A percentile compares a stretch with the other conserved stretches of the same genome.
phyloP scores from a whole-genome alignment of 139 green algal genomes.

The Pseudopediastrum boryanum region DNA sequence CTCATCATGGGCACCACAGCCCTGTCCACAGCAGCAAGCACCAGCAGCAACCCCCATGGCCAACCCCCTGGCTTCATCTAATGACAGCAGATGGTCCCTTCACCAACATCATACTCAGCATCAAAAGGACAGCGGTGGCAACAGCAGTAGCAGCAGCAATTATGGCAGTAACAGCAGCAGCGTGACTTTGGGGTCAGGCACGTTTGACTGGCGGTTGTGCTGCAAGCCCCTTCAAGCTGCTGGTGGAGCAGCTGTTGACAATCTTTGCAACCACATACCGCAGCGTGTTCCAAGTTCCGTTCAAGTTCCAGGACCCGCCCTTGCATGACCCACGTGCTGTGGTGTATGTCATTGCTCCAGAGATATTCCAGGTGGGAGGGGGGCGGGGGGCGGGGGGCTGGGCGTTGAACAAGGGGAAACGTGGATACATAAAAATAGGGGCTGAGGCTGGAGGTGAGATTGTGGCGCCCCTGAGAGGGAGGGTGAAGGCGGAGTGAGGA shows the following conservation, averaged over 20 bases:
- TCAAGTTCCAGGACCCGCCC: conserved; percentile 84
- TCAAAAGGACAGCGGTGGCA: too few relatives aligned
- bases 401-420: too few relatives aligned
- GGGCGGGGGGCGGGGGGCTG: too few relatives aligned
- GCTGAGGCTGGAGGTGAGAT: too few relatives aligned
- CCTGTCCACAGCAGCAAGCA: background rate
- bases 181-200: background rate
- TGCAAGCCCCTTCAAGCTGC: conserved; percentile 53
- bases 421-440: too few relatives aligned
- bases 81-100: too few relatives aligned
- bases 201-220: background rate
- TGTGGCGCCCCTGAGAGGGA: too few relatives aligned
- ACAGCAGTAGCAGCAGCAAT: background rate
- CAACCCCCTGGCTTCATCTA: too few relatives aligned
- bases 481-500: too few relatives aligned
- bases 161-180: background rate
- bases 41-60: too few relatives aligned
- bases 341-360: conserved; percentile 74
- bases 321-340: conserved; percentile 95
- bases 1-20: conserved; percentile 41
- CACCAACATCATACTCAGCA: too few relatives aligned
- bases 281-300: too few relatives aligned
- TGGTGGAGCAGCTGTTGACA: conserved; percentile 72
- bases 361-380: conserved; percentile 82
- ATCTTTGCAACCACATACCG: conserved; percentile 82